phyloP scores from a whole-genome alignment of 2,329 filamentous ascomycete genomes.

The Trichoderma koningii region DNA sequence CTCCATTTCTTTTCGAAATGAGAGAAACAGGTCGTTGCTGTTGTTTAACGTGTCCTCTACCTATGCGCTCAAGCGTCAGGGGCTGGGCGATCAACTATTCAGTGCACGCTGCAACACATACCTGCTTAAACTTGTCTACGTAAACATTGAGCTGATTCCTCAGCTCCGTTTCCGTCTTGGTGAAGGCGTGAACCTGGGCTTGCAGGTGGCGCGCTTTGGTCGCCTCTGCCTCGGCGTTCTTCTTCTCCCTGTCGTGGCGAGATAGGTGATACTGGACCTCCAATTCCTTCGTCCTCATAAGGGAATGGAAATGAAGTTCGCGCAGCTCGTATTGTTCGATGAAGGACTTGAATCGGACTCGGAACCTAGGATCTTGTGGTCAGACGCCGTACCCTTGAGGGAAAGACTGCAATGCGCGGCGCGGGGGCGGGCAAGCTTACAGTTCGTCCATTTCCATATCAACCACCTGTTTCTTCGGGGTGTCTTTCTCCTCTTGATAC shows the following conservation, averaged over 20 bases:
- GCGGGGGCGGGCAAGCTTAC: slow-evolving; percentile 53
- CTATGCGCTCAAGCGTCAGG: slow-evolving; percentile 50
- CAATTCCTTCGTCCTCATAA: slow-evolving; percentile 91
- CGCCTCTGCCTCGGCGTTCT: slow-evolving; percentile 79
- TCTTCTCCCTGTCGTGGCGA: slow-evolving; percentile 86
- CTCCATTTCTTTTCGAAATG: slow-evolving; percentile 98
- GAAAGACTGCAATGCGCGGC: background rate
- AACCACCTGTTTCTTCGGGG: slow-evolving; percentile 75
- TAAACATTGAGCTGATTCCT: slow-evolving; percentile 96
- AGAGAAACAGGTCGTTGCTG: slow-evolving; percentile 94
- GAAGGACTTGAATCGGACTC: slow-evolving; percentile 87
- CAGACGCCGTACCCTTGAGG: background rate
- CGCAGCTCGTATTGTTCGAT: slow-evolving; percentile 96
- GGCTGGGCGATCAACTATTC: background rate
- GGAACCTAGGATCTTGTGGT: slow-evolving; percentile 59
- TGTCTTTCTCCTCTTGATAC: slow-evolving; percentile 83
- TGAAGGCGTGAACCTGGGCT: slow-evolving; percentile 89
- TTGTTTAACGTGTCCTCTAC: slow-evolving; percentile 98
- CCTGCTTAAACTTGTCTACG: slow-evolving; percentile 99
- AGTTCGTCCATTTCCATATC: slow-evolving; percentile 89
- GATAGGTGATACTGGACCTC: slow-evolving; percentile 92
- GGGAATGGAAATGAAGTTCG: slow-evolving; percentile 88
- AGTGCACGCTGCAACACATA: slow-evolving; percentile 48
- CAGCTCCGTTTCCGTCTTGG: slow-evolving; percentile 91
- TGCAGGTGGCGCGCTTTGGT: slow-evolving; percentile 82